Base-by-base conservation (phyloP, 441 rosid genomes). In the Brassica balearica region DNA sequence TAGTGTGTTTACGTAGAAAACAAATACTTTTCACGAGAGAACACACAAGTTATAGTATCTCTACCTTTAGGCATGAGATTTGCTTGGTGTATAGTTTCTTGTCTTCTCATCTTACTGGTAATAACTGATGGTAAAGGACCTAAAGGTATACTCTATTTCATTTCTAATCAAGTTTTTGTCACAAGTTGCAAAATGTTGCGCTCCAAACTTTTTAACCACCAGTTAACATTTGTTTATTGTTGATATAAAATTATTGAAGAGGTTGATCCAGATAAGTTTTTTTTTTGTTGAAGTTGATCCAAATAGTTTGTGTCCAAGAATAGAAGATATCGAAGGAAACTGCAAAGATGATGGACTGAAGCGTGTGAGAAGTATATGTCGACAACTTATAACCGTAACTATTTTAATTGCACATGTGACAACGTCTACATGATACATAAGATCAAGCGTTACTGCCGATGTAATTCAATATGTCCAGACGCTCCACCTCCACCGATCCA, bases 261-360 rank as follows among this genome's bases (percentile, higher is more conserved):
- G 14, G 56, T 65, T 70, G 71, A 55, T 34, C 61, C 77, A 8
- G 2, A 53, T 0, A 22, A 6, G 1, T 2, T n/a, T 11, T 74
- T 34, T 34, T 34, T 38, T 38, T 38, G 43, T 38, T 10, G 64
- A 65, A 19, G 55, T 29, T 70, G 71, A 34, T 34, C 61, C 77
- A 8, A 0, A 34, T 0, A 22, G 2, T 1, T 2, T n/a, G 7
- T 74, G 77, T 55, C 10, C 14, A 9, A 55, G 71, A 34, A 14
- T 74, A 65, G 77, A 65, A 65, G 65, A 53, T 41, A 65, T 55
- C 8, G 77, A 65, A n/a, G 71, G 71, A 36, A 34, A 22, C 5
- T 74, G 77, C 23, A 43, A 22, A 1, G 0, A 0, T n/a, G 2
- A 74, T 0, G 77, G 71, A 65, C 65, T 5, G 25, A 22, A 3